phyloP scores from a whole-genome alignment of 2,329 filamentous ascomycete species.

The Aspergillus sp. region DNA sequence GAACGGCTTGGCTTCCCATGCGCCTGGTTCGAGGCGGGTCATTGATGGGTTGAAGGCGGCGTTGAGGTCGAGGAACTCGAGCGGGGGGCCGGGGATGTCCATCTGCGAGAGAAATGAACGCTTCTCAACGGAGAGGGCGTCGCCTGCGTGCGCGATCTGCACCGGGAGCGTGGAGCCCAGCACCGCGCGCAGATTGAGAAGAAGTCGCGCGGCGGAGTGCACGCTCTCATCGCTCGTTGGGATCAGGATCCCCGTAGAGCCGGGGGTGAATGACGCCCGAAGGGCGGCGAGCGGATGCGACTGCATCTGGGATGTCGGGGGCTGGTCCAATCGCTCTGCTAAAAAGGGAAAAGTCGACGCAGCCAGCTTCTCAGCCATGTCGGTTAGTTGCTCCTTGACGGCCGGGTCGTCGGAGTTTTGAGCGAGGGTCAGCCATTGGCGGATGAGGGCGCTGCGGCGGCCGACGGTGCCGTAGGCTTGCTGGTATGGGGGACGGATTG shows the following conservation, averaged over 20 bases:
- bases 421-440: too few species aligned
- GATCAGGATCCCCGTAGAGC: constrained; percentile 6
- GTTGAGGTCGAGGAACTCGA: constrained; percentile 9
- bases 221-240: constrained; percentile 10
- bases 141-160: constrained; percentile 8
- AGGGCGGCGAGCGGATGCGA: constrained; percentile 1
- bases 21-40: constrained; percentile 1
- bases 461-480: too few species aligned
- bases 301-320: neutral
- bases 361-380: too few species aligned
- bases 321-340: too few species aligned
- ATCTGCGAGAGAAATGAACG: neutral
- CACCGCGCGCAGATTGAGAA: constrained; percentile 5
- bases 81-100: neutral
- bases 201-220: constrained; percentile 7
- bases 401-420: too few species aligned
- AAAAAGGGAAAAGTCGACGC: too few species aligned
- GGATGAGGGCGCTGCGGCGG: too few species aligned
- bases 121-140: neutral
- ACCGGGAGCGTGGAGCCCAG: constrained; percentile 5
- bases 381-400: too few species aligned
- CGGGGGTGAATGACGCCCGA: constrained; percentile 2
- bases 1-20: constrained; percentile 10
- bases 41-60: constrained; percentile 7
- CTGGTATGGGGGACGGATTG: too few species aligned